A percentile compares a stretch with the other conserved stretches of the same genome.
Conservation (phyloP, 768 basidiomycete species). For the Amyloporia xantha region DNA sequence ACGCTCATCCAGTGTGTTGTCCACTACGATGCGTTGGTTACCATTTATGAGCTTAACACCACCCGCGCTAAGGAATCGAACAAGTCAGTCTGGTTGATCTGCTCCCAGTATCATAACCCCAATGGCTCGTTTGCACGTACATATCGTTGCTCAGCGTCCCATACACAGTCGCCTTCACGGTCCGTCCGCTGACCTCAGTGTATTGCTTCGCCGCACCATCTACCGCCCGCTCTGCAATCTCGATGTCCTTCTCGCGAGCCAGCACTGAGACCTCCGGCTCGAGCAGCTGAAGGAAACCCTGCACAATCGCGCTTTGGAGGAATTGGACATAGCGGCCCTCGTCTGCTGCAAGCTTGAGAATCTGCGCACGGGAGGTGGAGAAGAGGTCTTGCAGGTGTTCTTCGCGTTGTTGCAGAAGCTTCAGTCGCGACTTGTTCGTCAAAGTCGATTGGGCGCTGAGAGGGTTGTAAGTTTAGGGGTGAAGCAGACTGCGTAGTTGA, state of each 20-base stretch:
- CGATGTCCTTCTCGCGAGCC: conserved; percentile 61
- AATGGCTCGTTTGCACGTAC: conserved; percentile 35
- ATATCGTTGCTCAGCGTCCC: conserved; percentile 58
- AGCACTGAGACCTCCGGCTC: conserved; percentile 65
- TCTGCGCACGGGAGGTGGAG: conserved; percentile 54
- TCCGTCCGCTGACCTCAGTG: conserved; percentile 70
- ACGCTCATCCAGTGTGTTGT: conserved; percentile 93
- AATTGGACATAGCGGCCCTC: conserved; percentile 72
- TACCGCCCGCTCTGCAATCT: conserved; percentile 55
- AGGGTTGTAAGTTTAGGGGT: not conserved
- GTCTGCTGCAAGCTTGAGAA: conserved; percentile 57
- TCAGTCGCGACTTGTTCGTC: conserved; percentile 93
- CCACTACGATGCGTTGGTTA: conserved; percentile 73
- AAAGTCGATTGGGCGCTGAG: conserved; percentile 87
- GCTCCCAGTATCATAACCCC: not conserved
- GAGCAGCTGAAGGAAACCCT: conserved; percentile 79
- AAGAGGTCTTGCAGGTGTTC: conserved; percentile 91
- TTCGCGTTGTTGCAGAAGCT: conserved; percentile 84
- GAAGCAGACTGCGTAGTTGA: not conserved
- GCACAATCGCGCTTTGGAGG: conserved; percentile 77
- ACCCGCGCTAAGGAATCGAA: conserved; percentile 52
- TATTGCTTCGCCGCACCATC: conserved; percentile 59
- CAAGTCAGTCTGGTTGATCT: too few species aligned
- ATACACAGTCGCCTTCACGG: conserved; percentile 52
- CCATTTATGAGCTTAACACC: conserved; percentile 75